A percentile compares a stretch with the other conserved stretches of the same genome.
These are phyloP conservation scores for Aureobasidium leucospermi DNA, from an alignment of 2,329 filamentous ascomycete species.

Conservation along the genomic window DNA sequence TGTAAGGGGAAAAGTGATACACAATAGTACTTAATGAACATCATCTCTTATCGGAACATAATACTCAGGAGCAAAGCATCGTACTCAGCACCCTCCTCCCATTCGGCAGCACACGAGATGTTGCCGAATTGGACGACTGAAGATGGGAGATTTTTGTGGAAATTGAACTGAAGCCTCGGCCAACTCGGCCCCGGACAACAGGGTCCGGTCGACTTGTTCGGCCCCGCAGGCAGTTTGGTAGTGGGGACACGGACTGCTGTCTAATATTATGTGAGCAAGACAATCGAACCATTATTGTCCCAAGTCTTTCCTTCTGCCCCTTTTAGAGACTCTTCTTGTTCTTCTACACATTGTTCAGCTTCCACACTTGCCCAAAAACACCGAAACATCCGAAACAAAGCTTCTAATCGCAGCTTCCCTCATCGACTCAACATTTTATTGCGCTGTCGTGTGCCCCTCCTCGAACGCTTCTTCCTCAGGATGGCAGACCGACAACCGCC, in stretches of 20 bases:
- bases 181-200: not conserved
- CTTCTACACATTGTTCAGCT: too few relatives aligned
- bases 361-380: too few relatives aligned
- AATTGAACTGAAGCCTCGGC: not conserved
- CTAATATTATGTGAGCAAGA: conserved; percentile 8
- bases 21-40: conserved; percentile 7
- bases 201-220: not conserved
- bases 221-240: not conserved
- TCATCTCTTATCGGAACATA: not conserved
- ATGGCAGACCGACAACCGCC: conserved; percentile 15
- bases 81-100: not conserved
- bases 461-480: not conserved
- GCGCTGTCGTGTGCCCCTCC: conserved; percentile 1
- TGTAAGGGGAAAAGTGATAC: conserved; percentile 1
- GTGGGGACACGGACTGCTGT: conserved; percentile 6
- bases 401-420: conserved; percentile 6
- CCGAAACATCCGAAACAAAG: not conserved
- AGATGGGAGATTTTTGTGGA: not conserved
- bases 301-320: not conserved
- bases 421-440: conserved; percentile 5
- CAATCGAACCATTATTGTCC: conserved; percentile 6
- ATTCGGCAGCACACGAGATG: not conserved
- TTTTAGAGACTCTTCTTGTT: not conserved
- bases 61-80: not conserved
- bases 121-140: not conserved